Evolutionary conservation across 148 eudicot genomes (phyloP).

Genomic region (Bassia scoparia): DNA sequence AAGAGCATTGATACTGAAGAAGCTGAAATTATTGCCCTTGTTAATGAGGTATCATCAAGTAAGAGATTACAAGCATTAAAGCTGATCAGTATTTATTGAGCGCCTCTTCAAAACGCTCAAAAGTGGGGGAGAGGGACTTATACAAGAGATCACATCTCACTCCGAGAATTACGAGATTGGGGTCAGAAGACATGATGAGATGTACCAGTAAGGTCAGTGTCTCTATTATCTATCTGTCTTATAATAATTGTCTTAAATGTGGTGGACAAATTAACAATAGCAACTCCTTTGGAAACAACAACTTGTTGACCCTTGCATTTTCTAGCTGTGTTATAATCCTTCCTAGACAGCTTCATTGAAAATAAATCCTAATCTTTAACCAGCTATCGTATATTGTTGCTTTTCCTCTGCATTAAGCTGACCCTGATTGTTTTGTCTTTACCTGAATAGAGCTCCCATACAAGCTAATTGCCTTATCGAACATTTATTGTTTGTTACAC

Average conservation of each 20-base stretch:
- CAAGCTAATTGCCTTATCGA: too few species aligned
- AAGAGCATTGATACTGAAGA: conserved; percentile 21
- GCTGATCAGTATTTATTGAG: conserved; percentile 43
- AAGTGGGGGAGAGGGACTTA: conserved; percentile 38
- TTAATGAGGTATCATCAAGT: conserved; percentile 37
- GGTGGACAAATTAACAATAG: too few species aligned
- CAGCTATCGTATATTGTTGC: too few species aligned
- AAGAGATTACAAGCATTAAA: conserved; percentile 48
- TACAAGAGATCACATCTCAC: conserved; percentile 51
- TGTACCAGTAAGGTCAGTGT: conserved; percentile 19
- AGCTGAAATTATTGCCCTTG: conserved; percentile 36
- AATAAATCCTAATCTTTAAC: too few species aligned
- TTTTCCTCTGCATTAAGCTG: too few species aligned
- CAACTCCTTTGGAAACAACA: too few species aligned
- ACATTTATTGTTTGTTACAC: too few species aligned
- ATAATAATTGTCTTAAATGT: not conserved
- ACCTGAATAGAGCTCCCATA: too few species aligned
- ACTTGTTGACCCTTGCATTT: too few species aligned
- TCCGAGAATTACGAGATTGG: conserved; percentile 42
- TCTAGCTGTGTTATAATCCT: too few species aligned
- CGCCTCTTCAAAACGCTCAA: conserved; percentile 37
- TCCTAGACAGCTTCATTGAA: too few species aligned
- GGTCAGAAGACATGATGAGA: conserved; percentile 30
- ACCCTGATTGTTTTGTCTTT: too few species aligned
- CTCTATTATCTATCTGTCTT: not conserved